phyloP scores from a whole-genome alignment of 148 eudicot genomes.

The Arctostaphylos glauca region DNA sequence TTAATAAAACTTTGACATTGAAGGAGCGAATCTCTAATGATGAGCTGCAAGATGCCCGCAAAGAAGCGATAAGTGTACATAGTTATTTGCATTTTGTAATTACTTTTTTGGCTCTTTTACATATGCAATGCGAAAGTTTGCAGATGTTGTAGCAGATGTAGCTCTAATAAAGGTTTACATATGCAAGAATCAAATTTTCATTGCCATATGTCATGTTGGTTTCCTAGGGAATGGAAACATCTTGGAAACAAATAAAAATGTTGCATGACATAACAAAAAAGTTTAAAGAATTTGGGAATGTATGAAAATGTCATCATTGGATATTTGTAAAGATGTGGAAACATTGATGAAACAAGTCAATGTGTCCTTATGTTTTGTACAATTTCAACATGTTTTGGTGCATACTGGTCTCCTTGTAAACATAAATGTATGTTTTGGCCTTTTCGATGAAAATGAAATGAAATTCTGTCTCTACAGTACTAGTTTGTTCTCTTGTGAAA shows the following conservation, averaged over 20 bases:
- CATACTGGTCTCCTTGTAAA: not conserved
- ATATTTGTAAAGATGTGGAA: not conserved
- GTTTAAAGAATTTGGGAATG: not conserved
- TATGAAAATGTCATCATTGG: not conserved
- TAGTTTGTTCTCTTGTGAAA: not conserved
- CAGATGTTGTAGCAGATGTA: too few species aligned
- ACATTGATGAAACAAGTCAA: not conserved
- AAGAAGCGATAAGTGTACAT: constrained; percentile 20
- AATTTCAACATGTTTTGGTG: not conserved
- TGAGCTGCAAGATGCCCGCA: constrained; percentile 31
- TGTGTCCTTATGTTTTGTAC: not conserved
- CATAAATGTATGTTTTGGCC: not conserved
- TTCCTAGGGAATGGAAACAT: not conserved
- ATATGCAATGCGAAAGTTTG: not conserved
- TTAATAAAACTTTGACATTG: not conserved
- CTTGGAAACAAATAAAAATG: not conserved
- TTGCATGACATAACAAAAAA: not conserved
- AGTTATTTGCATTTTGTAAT: not conserved
- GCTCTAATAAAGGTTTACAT: too few species aligned
- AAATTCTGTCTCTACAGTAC: not conserved
- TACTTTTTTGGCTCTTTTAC: not conserved
- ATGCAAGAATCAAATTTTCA: not conserved
- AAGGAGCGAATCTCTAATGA: constrained; percentile 17
- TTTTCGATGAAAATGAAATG: not conserved
- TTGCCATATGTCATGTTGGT: too few species aligned